These are phyloP conservation scores for Sordariomycetes sp. DNA, from an alignment of 2,329 filamentous ascomycete genomes.

Conservation along the genomic window DNA sequence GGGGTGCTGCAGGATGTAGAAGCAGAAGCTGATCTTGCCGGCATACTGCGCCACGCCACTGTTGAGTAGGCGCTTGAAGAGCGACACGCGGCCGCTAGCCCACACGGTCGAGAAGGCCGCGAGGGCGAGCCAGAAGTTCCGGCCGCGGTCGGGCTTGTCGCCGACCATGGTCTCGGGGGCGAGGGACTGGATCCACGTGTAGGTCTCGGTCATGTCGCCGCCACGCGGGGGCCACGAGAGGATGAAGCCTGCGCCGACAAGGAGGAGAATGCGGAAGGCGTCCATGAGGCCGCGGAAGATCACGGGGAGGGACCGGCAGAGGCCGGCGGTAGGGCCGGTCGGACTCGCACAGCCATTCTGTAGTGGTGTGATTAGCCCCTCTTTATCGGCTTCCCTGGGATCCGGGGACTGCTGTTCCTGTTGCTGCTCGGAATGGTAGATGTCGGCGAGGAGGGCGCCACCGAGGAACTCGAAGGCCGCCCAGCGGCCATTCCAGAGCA, in stretches of 20 bases:
- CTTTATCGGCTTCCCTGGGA: constrained; percentile 26
- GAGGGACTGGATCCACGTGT: constrained; percentile 32
- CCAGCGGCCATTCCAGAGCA: constrained; percentile 7
- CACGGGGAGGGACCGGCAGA: background rate
- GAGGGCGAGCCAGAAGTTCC: constrained; percentile 43
- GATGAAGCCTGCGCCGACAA: constrained; percentile 3
- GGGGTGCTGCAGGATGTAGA: constrained; percentile 45
- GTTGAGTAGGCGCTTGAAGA: constrained; percentile 41
- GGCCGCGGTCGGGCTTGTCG: constrained; percentile 21
- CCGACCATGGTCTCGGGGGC: constrained; percentile 39
- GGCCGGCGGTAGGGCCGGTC: background rate
- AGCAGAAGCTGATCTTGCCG: constrained; percentile 47
- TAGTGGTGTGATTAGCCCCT: background rate
- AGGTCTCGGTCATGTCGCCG: constrained; percentile 40
- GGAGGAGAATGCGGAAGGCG: background rate
- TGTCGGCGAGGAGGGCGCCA: constrained; percentile 44
- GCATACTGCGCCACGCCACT: constrained; percentile 41
- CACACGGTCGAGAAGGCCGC: constrained; percentile 42
- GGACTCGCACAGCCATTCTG: background rate
- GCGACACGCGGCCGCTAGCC: constrained; percentile 32
- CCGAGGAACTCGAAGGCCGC: constrained; percentile 28
- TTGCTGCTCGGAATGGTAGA: constrained; percentile 30
- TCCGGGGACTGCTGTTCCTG: background rate
- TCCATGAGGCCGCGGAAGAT: background rate
- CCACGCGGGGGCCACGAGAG: constrained; percentile 25